phyloP scores from a whole-genome alignment of 1,284 basidiomycete species.

The Chondrostereum purpureum region DNA sequence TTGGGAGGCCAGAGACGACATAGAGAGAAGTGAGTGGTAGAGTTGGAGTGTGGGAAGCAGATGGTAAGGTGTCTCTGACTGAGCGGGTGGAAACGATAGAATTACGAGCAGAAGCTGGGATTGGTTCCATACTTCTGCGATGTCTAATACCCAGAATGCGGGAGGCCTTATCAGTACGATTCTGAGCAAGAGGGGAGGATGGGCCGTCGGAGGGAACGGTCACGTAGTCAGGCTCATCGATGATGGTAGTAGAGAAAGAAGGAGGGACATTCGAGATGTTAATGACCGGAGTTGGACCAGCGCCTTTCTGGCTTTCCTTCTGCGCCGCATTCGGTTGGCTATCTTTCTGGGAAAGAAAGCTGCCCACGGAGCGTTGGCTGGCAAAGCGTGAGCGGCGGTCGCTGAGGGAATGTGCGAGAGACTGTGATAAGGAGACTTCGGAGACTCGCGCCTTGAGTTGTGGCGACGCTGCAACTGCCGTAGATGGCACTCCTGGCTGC shows the following conservation, averaged over 20 bases:
- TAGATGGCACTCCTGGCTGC: background rate
- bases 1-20: constrained; percentile 78
- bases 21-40: constrained; percentile 76
- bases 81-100: constrained; percentile 75
- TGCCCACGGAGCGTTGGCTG: background rate
- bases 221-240: constrained; percentile 69
- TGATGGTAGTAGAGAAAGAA: constrained; percentile 30
- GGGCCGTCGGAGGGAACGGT: constrained; percentile 35
- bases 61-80: constrained; percentile 46
- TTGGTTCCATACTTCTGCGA: constrained; percentile 72
- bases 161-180: constrained; percentile 54
- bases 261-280: constrained; percentile 14
- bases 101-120: constrained; percentile 64
- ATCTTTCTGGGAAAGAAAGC: background rate
- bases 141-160: constrained; percentile 69
- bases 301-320: background rate
- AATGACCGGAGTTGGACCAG: constrained; percentile 2
- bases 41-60: constrained; percentile 48
- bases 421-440: background rate
- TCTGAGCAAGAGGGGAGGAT: background rate
- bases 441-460: background rate
- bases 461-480: background rate
- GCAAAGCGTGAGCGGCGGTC: background rate
- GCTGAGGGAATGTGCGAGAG: background rate
- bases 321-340: background rate